Base-by-base conservation (phyloP, 1,139 yeast genomes). In the Magnusiomyces ingens region DNA sequence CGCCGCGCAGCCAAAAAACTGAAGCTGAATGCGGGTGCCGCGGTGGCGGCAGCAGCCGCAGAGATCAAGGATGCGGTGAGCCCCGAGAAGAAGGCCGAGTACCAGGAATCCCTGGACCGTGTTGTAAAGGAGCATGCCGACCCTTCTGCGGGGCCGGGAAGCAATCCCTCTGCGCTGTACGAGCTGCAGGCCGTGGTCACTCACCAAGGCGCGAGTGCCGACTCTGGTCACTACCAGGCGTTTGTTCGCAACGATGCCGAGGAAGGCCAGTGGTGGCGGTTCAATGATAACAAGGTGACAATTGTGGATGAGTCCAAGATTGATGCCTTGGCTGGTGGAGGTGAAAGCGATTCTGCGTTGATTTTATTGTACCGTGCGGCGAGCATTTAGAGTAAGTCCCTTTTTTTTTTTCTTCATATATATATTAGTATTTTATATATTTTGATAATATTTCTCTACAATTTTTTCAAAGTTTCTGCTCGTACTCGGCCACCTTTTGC, bases 161-260 rank as follows among this genome's bases (percentile, higher is more conserved):
- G 87, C 62, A 91, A 91, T 65, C 93, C 96, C 2, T 84, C 95
- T 0, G 89, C 94, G 1, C 79, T 93, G 42, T 93, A 93, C 67
- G 90, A 89, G 61, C 78, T 94, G 60, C 75, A 75, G 51, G 93
- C 96, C 0, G 81, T 93, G 29, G 81, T 93, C 56, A 90, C 98
- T 1, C 99, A 93, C 71, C 86, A 85, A 64, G 99, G 99, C 48
- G 85, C 96, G 3, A 83, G 91, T 50, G 97, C 99, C 0, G 98
- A 94, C 68, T 85, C 96, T 42, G 99, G 99, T 3, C 99, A 93
- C 69, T 93, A 94, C 68, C 97, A 90, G 71, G 83, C 95, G 22
- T 93, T 87, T 72, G 85, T 86, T 32, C 82, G 80, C 62, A 91
- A 88, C 67, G 80, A 78, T 52, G 72, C 72, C 48, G 94, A 86